Conservation (phyloP, 2,329 filamentous ascomycete species). For the Xylaria sp. region DNA sequence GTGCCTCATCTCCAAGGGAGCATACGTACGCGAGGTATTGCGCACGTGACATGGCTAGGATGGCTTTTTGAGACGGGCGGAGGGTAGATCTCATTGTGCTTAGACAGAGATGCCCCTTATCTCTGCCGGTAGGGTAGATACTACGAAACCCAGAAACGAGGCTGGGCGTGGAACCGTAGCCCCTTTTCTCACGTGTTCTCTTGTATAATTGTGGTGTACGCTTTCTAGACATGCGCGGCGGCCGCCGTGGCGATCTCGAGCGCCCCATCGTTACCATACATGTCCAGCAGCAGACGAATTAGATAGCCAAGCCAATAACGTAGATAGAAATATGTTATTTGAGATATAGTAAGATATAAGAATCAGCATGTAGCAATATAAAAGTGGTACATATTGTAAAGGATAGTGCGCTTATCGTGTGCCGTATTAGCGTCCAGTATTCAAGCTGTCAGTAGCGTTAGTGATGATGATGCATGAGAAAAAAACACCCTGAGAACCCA, state of each 20-base stretch:
- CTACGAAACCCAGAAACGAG: background rate
- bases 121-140: background rate
- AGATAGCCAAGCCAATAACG: background rate
- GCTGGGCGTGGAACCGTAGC: background rate
- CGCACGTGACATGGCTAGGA: conserved; percentile 41
- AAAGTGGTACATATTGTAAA: too few relatives aligned
- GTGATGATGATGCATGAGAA: too few relatives aligned
- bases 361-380: too few relatives aligned
- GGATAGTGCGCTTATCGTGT: too few relatives aligned
- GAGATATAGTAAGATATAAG: too few relatives aligned
- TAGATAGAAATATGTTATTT: background rate
- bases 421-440: too few relatives aligned
- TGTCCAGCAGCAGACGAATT: background rate
- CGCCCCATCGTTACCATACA: background rate
- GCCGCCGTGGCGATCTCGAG: background rate
- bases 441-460: too few relatives aligned
- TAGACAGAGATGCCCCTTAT: conserved; percentile 9
- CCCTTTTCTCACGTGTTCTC: background rate
- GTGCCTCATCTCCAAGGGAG: background rate
- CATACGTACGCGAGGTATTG: conserved; percentile 34
- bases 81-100: conserved; percentile 28
- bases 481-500: too few relatives aligned
- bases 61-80: conserved; percentile 35
- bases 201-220: background rate
- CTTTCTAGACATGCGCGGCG: background rate